Conservation (phyloP, 495 filamentous ascomycete species). For the Trichoderma virens region DNA sequence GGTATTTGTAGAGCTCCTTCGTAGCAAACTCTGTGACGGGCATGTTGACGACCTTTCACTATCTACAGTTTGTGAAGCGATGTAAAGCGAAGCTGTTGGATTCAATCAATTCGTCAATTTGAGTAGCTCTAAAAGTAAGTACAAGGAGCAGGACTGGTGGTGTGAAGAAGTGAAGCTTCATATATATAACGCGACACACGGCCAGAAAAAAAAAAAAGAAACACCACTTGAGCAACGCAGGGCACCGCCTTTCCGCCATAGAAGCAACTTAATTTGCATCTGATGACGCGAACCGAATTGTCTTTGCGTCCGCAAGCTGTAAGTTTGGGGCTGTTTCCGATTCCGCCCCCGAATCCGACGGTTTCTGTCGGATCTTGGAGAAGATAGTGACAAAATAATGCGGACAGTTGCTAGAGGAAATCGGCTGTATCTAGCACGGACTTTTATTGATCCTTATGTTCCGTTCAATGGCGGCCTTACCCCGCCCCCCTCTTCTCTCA, state of each 20-base stretch:
- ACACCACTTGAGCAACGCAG: background rate
- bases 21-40: conserved; percentile 49
- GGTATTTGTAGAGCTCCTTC: conserved; percentile 55
- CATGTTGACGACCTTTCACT: conserved; percentile 35
- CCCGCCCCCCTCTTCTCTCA: background rate
- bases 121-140: background rate
- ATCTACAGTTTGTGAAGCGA: background rate
- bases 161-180: background rate
- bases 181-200: background rate
- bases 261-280: background rate
- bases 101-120: background rate
- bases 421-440: too few relatives aligned
- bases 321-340: background rate
- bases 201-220: background rate
- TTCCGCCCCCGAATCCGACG: conserved; percentile 2
- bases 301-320: background rate
- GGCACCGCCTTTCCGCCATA: background rate
- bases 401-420: background rate
- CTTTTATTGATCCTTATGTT: background rate
- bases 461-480: background rate
- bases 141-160: background rate
- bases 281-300: background rate
- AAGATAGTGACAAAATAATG: background rate
- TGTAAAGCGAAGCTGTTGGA: background rate
- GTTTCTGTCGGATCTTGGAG: conserved; percentile 1